A percentile compares a stretch with the other conserved stretches of the same genome.
These are phyloP conservation scores for Saccharomyces uvarum DNA, from an alignment of 1,139 yeast species.

Conservation along the genomic window DNA sequence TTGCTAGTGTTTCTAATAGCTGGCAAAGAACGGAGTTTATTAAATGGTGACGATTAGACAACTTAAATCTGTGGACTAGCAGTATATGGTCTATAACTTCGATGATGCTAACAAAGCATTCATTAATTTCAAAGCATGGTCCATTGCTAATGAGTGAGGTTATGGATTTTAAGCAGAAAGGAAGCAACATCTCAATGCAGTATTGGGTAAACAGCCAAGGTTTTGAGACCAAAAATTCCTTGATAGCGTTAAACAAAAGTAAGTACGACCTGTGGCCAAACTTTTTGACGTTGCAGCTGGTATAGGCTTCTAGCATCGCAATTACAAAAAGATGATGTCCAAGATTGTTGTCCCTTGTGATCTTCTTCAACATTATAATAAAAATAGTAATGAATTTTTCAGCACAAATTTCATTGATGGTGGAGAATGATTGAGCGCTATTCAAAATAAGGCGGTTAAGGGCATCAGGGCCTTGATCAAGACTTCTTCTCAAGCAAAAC, in stretches of 20 bases:
- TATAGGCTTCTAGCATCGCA: constrained; percentile 25
- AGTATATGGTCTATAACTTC: constrained; percentile 49
- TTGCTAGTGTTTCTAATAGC: constrained; percentile 42
- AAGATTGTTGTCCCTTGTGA: constrained; percentile 19
- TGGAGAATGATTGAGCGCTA: not conserved
- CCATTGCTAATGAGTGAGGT: constrained; percentile 3
- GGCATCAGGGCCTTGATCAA: constrained; percentile 10
- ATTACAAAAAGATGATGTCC: constrained; percentile 22
- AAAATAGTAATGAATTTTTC: constrained; percentile 20
- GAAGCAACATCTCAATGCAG: constrained; percentile 45
- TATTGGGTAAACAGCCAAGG: constrained; percentile 65
- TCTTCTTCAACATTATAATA: constrained; percentile 15
- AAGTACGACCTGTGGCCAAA: not conserved
- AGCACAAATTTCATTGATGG: not conserved
- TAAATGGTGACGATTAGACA: constrained; percentile 67
- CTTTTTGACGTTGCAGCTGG: constrained; percentile 9
- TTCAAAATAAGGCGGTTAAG: constrained; percentile 13
- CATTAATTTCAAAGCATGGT: constrained; percentile 12
- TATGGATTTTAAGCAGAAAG: constrained; percentile 32
- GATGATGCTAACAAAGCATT: constrained; percentile 35
- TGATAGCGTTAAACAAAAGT: constrained; percentile 28
- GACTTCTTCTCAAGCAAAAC: not conserved
- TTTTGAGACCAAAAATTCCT: constrained; percentile 40
- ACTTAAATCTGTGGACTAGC: constrained; percentile 60
- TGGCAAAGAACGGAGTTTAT: constrained; percentile 43